A percentile compares a stretch with the other conserved stretches of the same genome.
phyloP scores from a whole-genome alignment of 306 rosid genomes.

The Malus orientalis region DNA sequence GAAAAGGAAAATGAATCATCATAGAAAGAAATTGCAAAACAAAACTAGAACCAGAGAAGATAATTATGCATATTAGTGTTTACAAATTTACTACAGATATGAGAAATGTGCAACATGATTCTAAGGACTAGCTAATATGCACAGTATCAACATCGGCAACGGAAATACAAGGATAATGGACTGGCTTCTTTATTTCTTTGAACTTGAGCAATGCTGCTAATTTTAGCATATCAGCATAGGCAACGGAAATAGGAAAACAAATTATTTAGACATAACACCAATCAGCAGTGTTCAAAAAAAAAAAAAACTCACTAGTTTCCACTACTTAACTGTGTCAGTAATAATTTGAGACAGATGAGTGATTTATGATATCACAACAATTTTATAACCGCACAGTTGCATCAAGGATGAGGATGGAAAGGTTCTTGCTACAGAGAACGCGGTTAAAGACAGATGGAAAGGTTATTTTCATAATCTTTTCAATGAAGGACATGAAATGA shows the following conservation, averaged over 20 bases:
- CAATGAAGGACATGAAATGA: too few species aligned
- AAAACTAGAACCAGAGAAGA: not conserved
- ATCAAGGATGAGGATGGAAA: too few species aligned
- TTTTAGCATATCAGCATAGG: not conserved
- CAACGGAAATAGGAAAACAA: not conserved
- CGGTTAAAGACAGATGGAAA: too few species aligned
- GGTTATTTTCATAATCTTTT: too few species aligned
- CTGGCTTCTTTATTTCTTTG: not conserved
- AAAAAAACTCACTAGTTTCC: not conserved
- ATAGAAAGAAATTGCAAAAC: slow-evolving; percentile 5
- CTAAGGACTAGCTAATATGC: not conserved
- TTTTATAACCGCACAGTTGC: not conserved
- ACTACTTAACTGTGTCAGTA: not conserved
- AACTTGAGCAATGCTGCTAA: not conserved
- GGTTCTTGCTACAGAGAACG: too few species aligned
- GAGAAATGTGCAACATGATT: not conserved
- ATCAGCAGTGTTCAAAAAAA: not conserved
- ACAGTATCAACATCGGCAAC: too few species aligned
- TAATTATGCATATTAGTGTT: not conserved
- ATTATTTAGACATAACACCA: not conserved
- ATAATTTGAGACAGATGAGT: not conserved
- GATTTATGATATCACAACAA: not conserved
- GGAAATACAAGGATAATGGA: too few species aligned
- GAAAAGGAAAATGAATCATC: slow-evolving; percentile 14
- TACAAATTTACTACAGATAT: not conserved